Percentiles rank a stretch among this genome's conserved stretches.
These are phyloP conservation scores for Ceratopteris richardii DNA, from an alignment of 75 land plant genomes.

Conservation along the genomic window DNA sequence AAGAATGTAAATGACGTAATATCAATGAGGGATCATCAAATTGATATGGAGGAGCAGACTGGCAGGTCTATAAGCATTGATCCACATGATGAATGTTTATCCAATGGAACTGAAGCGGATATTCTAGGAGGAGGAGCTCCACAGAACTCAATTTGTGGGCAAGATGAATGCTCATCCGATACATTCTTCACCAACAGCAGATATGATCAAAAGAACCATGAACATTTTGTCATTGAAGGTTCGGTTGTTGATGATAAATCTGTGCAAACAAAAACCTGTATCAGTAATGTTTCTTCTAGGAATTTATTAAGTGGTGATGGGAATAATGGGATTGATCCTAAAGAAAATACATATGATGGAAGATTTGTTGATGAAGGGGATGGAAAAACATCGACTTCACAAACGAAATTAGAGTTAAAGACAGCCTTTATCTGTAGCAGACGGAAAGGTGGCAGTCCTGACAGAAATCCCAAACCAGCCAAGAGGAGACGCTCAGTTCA, in stretches of 20 bases:
- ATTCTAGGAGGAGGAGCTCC: neutral
- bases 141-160: neutral
- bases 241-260: neutral
- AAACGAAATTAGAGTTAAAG: no score
- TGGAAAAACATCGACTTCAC: no score
- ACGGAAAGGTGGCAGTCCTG: conserved; percentile 45
- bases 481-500: conserved; percentile 44
- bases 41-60: neutral
- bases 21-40: neutral
- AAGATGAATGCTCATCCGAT: neutral
- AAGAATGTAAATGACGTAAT: conserved; percentile 1
- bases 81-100: no score
- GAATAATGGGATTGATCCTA: neutral
- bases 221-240: no score
- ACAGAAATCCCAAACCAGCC: conserved; percentile 65
- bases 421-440: neutral
- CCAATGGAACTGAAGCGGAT: neutral
- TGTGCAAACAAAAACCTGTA: neutral
- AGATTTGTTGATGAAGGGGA: no score
- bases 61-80: no score
- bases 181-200: neutral
- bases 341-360: no score
- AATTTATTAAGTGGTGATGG: neutral
- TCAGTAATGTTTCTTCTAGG: neutral
- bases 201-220: neutral